Percentiles rank a stretch among this genome's conserved stretches.
phyloP scores from a whole-genome alignment of 257 asterid species.

The Solanum medicagineum region DNA sequence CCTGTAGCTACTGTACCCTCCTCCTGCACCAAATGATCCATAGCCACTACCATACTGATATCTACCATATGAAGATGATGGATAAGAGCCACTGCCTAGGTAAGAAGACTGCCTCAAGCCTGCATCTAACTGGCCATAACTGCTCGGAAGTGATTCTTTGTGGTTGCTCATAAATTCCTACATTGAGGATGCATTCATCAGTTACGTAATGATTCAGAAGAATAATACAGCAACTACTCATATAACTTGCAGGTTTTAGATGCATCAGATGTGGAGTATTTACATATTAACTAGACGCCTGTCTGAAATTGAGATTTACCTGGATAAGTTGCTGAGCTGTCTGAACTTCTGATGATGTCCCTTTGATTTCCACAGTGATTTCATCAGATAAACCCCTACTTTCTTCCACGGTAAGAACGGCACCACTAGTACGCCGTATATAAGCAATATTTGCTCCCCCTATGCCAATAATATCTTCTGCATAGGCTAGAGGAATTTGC shows the following conservation, averaged over 20 bases:
- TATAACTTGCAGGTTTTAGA: background rate
- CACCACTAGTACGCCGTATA: conserved; percentile 77
- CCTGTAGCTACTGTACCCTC: conserved; percentile 53
- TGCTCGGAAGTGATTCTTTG: conserved; percentile 6
- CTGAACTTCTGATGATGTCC: conserved; percentile 72
- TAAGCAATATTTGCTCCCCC: conserved; percentile 68
- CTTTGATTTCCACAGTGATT: conserved; percentile 85
- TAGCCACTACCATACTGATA: conserved; percentile 46
- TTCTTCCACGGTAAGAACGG: conserved; percentile 72
- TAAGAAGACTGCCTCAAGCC: conserved; percentile 38
- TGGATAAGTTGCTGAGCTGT: conserved; percentile 80
- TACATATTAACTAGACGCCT: background rate
- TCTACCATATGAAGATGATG: conserved; percentile 28
- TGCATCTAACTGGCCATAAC: conserved; percentile 3
- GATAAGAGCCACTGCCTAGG: conserved; percentile 39
- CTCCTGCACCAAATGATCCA: conserved; percentile 55
- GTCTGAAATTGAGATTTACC: conserved; percentile 18
- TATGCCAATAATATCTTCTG: conserved; percentile 85
- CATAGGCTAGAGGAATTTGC: conserved; percentile 78
- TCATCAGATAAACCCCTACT: conserved; percentile 61
- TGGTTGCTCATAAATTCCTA: conserved; percentile 3
- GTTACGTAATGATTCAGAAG: background rate
- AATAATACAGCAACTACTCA: background rate
- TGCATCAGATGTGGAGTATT: background rate
- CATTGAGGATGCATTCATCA: background rate